Evolutionary conservation across 78 protist species (phyloP), one percentile per base, ranked within the genome.

Genomic region (Dictyostelium capitatum): DNA sequence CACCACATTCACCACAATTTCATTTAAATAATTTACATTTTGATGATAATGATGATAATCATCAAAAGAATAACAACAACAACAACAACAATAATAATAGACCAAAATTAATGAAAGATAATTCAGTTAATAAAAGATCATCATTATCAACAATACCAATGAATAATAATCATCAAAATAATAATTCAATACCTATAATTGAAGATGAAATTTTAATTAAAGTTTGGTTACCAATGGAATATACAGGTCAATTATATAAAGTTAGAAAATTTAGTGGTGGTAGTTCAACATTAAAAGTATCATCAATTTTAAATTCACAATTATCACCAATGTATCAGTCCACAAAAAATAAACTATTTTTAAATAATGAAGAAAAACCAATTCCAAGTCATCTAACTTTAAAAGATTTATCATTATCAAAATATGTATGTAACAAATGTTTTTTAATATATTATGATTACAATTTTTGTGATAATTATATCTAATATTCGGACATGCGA

Each of bases 141-240:
- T 54, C 83, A 56, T 32, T 50, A 59, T 73, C n/a, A 80, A 80
- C 85, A 56, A 25, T 57, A 32, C 28, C 85, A 59, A 32, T 28
- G 30, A 64, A 75, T 46, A 23, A 79, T 5, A 37, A 2, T 37
- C n/a, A n/a, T 37, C 43, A 37, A 37, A n/a, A n/a, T n/a, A n/a
- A n/a, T n/a, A n/a, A 37, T 37, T 11, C 32, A 28, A 47, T 19
- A 20, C 47, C 53, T 59, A 65, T 46, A 67, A 54, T 28, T 3
- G 74, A 79, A 6, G 81, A 83, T 43, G 92, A 75, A 20, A 74
- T 84, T 8, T 47, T 84, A 28, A 73, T 84, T 7, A 84, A 84
- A 51, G 69, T 84, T 14, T 84, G 92, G 92, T 46, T 84, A 28
- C 92, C 92, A 32, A 84, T 84, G 92, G 92, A 84, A 25, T 84